These are phyloP conservation scores for Saccharomyces uvarum DNA, from an alignment of 1,139 yeast species.

Conservation along the genomic window DNA sequence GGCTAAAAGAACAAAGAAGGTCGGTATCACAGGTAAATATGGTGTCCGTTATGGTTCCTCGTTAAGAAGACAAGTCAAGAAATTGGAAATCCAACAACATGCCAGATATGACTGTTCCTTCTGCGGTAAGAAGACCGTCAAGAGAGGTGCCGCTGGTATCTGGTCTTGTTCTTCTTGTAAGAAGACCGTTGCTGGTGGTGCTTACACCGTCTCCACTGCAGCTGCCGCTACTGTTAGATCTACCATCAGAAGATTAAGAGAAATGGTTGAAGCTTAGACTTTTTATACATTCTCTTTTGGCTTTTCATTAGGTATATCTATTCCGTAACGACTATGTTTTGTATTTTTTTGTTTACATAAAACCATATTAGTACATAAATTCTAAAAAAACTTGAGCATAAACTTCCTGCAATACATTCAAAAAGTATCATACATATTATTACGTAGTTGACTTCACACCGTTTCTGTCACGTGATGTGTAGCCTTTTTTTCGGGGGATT, in stretches of 20 bases:
- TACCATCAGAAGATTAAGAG: constrained; percentile 99
- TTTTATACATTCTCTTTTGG: background rate
- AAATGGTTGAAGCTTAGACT: constrained; percentile 93
- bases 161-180: constrained; percentile 94
- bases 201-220: constrained; percentile 97
- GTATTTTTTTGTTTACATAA: background rate
- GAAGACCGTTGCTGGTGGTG: constrained; percentile 99
- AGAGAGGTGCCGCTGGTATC: constrained; percentile 98
- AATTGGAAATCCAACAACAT: constrained; percentile 98
- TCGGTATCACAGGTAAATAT: constrained; percentile 99
- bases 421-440: background rate
- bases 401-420: background rate
- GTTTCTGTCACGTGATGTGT: background rate
- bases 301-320: background rate
- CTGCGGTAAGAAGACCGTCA: constrained; percentile 99
- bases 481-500: background rate
- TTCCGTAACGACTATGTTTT: background rate
- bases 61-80: constrained; percentile 98
- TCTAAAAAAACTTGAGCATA: background rate
- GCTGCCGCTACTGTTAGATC: constrained; percentile 99
- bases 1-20: constrained; percentile 99
- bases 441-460: background rate
- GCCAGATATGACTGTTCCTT: constrained; percentile 98
- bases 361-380: background rate
- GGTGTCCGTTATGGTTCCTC: constrained; percentile 99